phyloP scores from a whole-genome alignment of 2,329 filamentous ascomycete genomes.

The Aspergillus oerlinghausenensis region DNA sequence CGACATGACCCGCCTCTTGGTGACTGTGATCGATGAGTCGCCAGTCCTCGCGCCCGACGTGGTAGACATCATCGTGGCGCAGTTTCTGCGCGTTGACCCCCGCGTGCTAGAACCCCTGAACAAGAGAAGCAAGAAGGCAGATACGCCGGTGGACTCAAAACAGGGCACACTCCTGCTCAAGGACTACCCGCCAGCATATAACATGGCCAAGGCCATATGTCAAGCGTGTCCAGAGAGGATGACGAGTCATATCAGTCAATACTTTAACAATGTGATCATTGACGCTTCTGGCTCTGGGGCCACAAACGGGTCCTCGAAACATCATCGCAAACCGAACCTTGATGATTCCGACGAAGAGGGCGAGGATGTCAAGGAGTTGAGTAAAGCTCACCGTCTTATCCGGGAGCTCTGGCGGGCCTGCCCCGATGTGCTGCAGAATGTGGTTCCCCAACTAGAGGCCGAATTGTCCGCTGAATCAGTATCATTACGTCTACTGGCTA shows the following conservation, averaged over 20 bases:
- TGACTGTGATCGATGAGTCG: slow-evolving; percentile 82
- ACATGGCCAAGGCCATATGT: slow-evolving; percentile 94
- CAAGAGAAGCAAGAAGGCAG: slow-evolving; percentile 53
- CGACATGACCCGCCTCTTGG: slow-evolving; percentile 80
- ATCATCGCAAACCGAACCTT: slow-evolving; percentile 45
- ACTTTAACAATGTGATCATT: slow-evolving; percentile 94
- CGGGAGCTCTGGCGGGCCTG: slow-evolving; percentile 92
- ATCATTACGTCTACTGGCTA: slow-evolving; percentile 78
- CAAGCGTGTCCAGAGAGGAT: slow-evolving; percentile 87
- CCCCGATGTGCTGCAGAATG: slow-evolving; percentile 82
- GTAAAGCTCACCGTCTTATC: slow-evolving; percentile 83
- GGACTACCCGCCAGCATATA: slow-evolving; percentile 85
- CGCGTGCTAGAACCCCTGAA: slow-evolving; percentile 49
- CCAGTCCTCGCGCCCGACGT: slow-evolving; percentile 72
- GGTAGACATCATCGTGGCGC: slow-evolving; percentile 88
- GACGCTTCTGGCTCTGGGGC: slow-evolving; percentile 66
- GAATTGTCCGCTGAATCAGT: slow-evolving; percentile 88
- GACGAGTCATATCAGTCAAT: slow-evolving; percentile 89
- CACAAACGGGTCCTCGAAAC: slow-evolving; percentile 47
- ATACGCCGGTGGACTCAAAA: slow-evolving; percentile 61
- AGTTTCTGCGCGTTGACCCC: slow-evolving; percentile 85
- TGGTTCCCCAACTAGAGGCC: slow-evolving; percentile 87
- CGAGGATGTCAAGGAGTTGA: slow-evolving; percentile 79
- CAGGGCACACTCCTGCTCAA: slow-evolving; percentile 82
- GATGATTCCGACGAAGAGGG: slow-evolving; percentile 67